A percentile compares a stretch with the other conserved stretches of the same genome.
Evolutionary conservation across 2,329 filamentous ascomycete genomes (phyloP).

Genomic region (Sporothrix protearum): DNA sequence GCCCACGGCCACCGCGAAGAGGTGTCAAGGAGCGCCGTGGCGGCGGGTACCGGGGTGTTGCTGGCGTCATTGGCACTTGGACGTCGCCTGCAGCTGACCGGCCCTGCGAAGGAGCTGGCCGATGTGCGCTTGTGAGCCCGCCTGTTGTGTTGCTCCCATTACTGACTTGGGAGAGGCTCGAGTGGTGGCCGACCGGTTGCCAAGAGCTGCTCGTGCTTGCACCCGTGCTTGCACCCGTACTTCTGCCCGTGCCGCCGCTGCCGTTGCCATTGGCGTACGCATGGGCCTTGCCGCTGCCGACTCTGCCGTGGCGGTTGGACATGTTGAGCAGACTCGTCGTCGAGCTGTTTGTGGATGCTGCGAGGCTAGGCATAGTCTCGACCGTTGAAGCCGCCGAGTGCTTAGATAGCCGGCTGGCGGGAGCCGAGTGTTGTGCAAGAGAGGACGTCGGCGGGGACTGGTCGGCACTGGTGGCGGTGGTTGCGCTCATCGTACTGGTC

Average conservation of each 20-base stretch:
- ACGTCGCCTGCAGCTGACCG: background rate
- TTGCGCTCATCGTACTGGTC: conserved; percentile 23
- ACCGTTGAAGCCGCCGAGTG: background rate
- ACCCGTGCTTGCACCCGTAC: background rate
- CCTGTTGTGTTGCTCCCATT: background rate
- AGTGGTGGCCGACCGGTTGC: background rate
- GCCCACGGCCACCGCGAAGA: conserved; percentile 41
- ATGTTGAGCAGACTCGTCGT: conserved; percentile 24
- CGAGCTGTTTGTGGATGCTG: conserved; percentile 21
- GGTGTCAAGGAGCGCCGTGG: conserved; percentile 34
- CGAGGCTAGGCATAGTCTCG: background rate
- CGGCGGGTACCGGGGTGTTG: conserved; percentile 32
- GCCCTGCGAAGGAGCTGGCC: background rate
- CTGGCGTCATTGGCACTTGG: conserved; percentile 30
- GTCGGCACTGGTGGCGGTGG: conserved; percentile 4
- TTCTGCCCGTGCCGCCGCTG: conserved; percentile 8
- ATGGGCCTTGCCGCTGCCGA: background rate
- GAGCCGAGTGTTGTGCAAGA: background rate
- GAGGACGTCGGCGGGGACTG: background rate
- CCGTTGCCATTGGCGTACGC: background rate
- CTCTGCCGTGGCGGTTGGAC: conserved; percentile 2
- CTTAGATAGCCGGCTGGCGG: background rate
- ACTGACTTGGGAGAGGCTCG: conserved; percentile 12
- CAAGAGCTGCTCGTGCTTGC: background rate
- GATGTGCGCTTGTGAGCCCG: conserved; percentile 1